Evolutionary conservation across 1,284 basidiomycete genomes (phyloP).

Genomic region (Hymenochaete sp.): DNA sequence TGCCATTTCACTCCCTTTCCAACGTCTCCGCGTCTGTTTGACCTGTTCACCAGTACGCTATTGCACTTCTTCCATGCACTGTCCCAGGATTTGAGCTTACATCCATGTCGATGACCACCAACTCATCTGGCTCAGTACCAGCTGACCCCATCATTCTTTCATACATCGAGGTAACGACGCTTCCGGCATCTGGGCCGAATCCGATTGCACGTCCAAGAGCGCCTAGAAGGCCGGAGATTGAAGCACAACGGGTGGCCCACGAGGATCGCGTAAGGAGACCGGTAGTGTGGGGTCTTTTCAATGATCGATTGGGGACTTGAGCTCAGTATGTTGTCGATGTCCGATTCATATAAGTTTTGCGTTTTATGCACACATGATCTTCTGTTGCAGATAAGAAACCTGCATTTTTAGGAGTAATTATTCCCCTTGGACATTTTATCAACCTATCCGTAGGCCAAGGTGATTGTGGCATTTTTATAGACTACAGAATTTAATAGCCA

Average conservation of each 20-base stretch:
- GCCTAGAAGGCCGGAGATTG: no score
- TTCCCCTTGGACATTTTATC: no score
- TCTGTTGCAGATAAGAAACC: no score
- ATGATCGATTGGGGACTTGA: no score
- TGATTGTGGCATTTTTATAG: no score
- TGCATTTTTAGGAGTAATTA: no score
- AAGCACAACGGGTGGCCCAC: neutral
- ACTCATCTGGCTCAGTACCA: neutral
- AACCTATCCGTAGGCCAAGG: no score
- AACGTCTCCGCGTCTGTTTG: constrained; percentile 17
- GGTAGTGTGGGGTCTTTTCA: neutral
- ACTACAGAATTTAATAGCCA: no score
- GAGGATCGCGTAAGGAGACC: neutral
- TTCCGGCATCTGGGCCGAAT: constrained; percentile 4
- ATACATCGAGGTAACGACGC: constrained; percentile 8
- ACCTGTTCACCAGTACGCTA: constrained; percentile 31
- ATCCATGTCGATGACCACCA: constrained; percentile 23
- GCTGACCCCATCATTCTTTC: constrained; percentile 6
- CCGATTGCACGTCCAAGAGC: neutral
- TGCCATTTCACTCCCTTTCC: neutral
- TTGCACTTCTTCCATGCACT: constrained; percentile 36
- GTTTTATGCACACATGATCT: no score
- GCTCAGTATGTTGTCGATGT: no score
- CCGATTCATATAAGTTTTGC: no score
- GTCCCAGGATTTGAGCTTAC: constrained; percentile 26